These are phyloP conservation scores for Sugiyamaella mastotermitis DNA, from an alignment of 805 yeast genomes.

Conservation along the genomic window DNA sequence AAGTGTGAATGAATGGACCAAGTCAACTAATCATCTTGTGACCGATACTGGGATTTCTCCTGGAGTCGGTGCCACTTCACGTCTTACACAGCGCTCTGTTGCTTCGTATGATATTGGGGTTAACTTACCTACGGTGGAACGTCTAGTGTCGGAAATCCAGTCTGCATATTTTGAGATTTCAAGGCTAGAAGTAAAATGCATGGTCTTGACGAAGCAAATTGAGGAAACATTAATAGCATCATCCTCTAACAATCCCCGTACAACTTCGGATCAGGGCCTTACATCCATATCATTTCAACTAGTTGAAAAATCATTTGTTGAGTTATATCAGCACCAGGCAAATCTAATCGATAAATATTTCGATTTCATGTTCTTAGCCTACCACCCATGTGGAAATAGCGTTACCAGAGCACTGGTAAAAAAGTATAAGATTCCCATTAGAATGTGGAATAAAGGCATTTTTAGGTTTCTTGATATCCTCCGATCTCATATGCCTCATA, in stretches of 20 bases:
- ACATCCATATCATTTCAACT: background rate
- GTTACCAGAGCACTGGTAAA: conserved; percentile 17
- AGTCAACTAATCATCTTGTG: no score
- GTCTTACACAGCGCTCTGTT: no score
- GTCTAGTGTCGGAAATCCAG: conserved; percentile 17
- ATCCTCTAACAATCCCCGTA: background rate
- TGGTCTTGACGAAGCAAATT: conserved; percentile 4
- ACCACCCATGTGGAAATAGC: conserved; percentile 19
- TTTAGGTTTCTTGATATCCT: conserved; percentile 22
- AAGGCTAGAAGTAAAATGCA: conserved; percentile 15
- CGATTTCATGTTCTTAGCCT: conserved; percentile 22
- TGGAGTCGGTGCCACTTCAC: no score
- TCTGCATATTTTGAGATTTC: conserved; percentile 20
- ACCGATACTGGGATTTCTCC: no score
- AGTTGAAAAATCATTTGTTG: conserved; percentile 7
- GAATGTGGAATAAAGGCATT: conserved; percentile 24
- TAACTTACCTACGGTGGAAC: conserved; percentile 10
- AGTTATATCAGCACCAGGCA: conserved; percentile 15
- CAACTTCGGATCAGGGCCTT: background rate
- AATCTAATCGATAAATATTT: conserved; percentile 19
- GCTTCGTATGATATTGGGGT: conserved; percentile 8
- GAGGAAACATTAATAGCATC: background rate
- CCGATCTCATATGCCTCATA: conserved; percentile 15
- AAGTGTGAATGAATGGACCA: no score
- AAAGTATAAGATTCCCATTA: conserved; percentile 20